Conservation (phyloP, 306 rosid species). For the Albizia julibrissin region DNA sequence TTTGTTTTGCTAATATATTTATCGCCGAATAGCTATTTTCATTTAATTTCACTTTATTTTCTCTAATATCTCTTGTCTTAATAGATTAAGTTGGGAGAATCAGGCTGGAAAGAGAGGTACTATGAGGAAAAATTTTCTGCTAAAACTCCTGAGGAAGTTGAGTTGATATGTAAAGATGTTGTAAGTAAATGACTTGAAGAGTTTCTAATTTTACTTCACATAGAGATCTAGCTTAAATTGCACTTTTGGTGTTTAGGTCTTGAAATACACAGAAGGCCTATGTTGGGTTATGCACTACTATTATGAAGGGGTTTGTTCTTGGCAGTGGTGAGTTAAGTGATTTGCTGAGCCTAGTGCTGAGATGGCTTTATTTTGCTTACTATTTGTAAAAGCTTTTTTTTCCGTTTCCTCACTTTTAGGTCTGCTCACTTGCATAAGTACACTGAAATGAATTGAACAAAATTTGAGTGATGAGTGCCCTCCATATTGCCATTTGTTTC, state of each 20-base stretch:
- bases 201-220: constrained; percentile 24
- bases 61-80: constrained; percentile 16
- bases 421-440: background rate
- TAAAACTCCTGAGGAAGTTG: constrained; percentile 86
- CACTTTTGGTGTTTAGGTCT: constrained; percentile 55
- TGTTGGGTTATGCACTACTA: constrained; percentile 99
- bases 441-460: background rate
- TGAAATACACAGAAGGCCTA: constrained; percentile 92
- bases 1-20: background rate
- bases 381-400: background rate
- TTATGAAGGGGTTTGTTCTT: constrained; percentile 97
- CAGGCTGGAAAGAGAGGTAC: constrained; percentile 98
- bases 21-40: background rate
- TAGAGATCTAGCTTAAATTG: constrained; percentile 34
- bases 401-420: background rate
- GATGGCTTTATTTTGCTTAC: constrained; percentile 19
- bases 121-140: constrained; percentile 85
- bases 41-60: background rate
- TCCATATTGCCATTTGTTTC: background rate
- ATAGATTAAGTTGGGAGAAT: constrained; percentile 85
- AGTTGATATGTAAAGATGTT: constrained; percentile 78
- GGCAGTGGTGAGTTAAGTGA: constrained; percentile 78
- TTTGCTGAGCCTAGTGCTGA: constrained; percentile 16
- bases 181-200: constrained; percentile 56
- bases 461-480: background rate